Base-by-base conservation (phyloP, 495 filamentous ascomycete genomes). In the Neurospora sp. region DNA sequence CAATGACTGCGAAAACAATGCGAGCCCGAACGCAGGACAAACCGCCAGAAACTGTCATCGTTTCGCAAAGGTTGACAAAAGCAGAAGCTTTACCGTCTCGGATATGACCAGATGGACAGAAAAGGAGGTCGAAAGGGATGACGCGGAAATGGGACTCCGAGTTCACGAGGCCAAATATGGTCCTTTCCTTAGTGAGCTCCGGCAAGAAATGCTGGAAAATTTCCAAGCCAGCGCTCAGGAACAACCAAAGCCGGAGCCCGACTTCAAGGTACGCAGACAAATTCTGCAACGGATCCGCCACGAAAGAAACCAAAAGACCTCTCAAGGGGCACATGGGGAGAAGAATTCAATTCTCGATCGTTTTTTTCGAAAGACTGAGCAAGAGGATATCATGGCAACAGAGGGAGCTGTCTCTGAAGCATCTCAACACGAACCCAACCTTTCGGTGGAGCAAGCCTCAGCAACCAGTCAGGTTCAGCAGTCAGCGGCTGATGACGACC, bases 91-190 rank as follows among this genome's bases (percentile, higher is more conserved):
- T 16, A 62, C 54, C 27, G 12, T 62, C 54, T 62, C 54, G 27
- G 54, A 62, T 9, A 11, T 41, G 16, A 71, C 39, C 9, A 35
- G 70, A 23, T 42, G 31, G 70, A 27, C 20, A 31, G 31, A 20
- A 70, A 75, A 39, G 66, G 37, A 14, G 54, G 46, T 72, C 1
- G 71, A 79, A 66, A 74, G 49, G 38, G 78, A 79, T 18, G 76
- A 79, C 60, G 60, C 37, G 31, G 72, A 75, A 39, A 74, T 79
- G 78, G 76, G 74, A 11, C 70, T 78, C 23, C n/a, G 41, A 12
- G 71, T 73, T 69, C 49, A 74, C n/a, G 39, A 72, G 5, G 6
- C 62, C 12, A 76, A 76, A 16, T 78, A 79, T 39, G 62, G 62
- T 31, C 42, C 39, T 42, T 76, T 78, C 38, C 66, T 78, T 37